Percentiles rank a stretch among this genome's conserved stretches.
Conservation (phyloP, 441 rosid species). For the Pelargonium fulgidum region DNA sequence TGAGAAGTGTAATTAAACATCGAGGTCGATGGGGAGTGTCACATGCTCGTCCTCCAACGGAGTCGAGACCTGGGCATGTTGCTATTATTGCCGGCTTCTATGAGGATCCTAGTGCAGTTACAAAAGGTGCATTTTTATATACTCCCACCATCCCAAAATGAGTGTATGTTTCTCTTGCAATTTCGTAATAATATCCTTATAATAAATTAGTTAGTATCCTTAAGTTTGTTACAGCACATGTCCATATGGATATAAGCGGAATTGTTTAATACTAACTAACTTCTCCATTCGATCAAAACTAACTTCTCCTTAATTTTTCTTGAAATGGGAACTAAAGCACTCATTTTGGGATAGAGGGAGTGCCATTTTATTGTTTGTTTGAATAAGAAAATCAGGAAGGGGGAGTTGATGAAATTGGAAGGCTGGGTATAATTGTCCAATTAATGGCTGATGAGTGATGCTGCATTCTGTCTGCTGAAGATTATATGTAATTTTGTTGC, state of each 20-base stretch:
- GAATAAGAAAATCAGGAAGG: not conserved
- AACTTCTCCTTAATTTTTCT: too few species aligned
- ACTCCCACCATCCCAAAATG: too few species aligned
- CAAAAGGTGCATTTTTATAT: slow-evolving; percentile 45
- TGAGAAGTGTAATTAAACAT: slow-evolving; percentile 65
- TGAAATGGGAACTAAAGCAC: too few species aligned
- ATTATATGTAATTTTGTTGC: slow-evolving; percentile 13
- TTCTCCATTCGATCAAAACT: too few species aligned
- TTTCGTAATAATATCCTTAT: too few species aligned
- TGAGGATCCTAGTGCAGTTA: slow-evolving; percentile 98
- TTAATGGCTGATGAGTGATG: not conserved
- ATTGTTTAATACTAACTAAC: too few species aligned
- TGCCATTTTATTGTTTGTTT: not conserved
- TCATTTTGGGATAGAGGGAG: too few species aligned
- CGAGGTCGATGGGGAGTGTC: slow-evolving; percentile 98
- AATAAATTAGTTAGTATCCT: too few species aligned
- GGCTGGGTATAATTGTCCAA: not conserved
- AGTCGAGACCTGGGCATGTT: slow-evolving; percentile 95
- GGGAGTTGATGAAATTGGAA: not conserved
- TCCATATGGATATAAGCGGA: too few species aligned
- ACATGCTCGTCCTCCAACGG: slow-evolving; percentile 98
- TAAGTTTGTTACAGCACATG: too few species aligned
- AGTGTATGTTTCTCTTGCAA: too few species aligned
- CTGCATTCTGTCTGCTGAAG: slow-evolving; percentile 14
- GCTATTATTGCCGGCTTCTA: slow-evolving; percentile 93